A percentile compares a stretch with the other conserved stretches of the same genome.
phyloP scores from a whole-genome alignment of 495 filamentous ascomycete genomes.

The Rusavskia elegans region DNA sequence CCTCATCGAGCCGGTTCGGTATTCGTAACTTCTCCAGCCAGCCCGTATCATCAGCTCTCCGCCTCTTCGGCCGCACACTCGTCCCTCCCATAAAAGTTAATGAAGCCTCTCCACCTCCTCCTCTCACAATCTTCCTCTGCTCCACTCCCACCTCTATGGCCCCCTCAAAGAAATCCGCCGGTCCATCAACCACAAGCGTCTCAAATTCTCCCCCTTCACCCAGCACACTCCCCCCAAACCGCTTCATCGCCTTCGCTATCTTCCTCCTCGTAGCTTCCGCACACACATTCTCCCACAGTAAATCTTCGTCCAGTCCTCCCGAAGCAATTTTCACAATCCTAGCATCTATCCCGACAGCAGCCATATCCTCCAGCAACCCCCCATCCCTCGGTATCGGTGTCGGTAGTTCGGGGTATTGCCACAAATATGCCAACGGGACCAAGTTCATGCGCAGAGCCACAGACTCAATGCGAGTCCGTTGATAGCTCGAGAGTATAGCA shows the following conservation, averaged over 20 bases:
- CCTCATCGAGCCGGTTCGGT: conserved; percentile 29
- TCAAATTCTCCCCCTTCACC: conserved; percentile 97
- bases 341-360: conserved; percentile 55
- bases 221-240: conserved; percentile 55
- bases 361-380: conserved; percentile 68
- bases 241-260: conserved; percentile 44
- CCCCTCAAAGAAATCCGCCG: conserved; percentile 49
- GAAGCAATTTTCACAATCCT: conserved; percentile 89
- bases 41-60: conserved; percentile 24
- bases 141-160: conserved; percentile 46
- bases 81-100: conserved; percentile 41
- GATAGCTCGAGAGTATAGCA: conserved; percentile 87
- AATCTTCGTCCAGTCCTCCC: conserved; percentile 65
- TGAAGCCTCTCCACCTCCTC: conserved; percentile 57
- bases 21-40: conserved; percentile 21
- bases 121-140: conserved; percentile 35
- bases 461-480: conserved; percentile 84
- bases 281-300: conserved; percentile 71
- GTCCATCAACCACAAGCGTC: conserved; percentile 76
- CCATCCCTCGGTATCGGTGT: conserved; percentile 19
- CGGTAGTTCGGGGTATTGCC: conserved; percentile 73
- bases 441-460: conserved; percentile 66
- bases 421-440: conserved; percentile 68
- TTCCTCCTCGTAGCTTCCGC: conserved; percentile 31
- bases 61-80: conserved; percentile 34